These are phyloP conservation scores for Wallacemonas sp. DNA, from an alignment of 208 protist genomes.

Conservation along the genomic window DNA sequence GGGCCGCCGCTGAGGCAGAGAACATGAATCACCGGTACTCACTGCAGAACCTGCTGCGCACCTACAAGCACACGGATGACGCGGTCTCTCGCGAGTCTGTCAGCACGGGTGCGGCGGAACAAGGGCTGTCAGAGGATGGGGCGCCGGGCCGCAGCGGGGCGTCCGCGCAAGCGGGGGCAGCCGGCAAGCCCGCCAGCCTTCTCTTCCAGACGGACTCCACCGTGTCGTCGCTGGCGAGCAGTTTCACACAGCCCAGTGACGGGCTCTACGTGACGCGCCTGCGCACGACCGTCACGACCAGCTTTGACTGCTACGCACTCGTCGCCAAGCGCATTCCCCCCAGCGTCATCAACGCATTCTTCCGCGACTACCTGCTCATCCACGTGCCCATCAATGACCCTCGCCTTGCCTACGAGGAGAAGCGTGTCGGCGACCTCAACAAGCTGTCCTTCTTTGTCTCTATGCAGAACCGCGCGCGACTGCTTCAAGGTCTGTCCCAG, in stretches of 20 bases:
- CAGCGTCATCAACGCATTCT: constrained; percentile 21
- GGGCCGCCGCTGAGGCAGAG: constrained; percentile 11
- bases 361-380: constrained; percentile 21
- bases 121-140: neutral
- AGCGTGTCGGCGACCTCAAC: constrained; percentile 20
- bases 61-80: constrained; percentile 6
- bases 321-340: constrained; percentile 28
- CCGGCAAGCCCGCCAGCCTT: neutral
- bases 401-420: constrained; percentile 19
- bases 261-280: constrained; percentile 31
- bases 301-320: constrained; percentile 47
- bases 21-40: neutral
- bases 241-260: constrained; percentile 2
- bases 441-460: constrained; percentile 42
- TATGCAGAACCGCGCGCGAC: constrained; percentile 22
- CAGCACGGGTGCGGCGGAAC: neutral
- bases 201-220: constrained; percentile 7
- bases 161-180: neutral
- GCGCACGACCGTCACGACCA: constrained; percentile 23
- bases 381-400: constrained; percentile 26
- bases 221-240: constrained; percentile 3
- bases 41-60: constrained; percentile 7
- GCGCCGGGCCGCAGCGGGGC: no score
- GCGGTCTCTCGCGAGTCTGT: neutral
- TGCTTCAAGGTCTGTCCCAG: constrained; percentile 20